These are phyloP conservation scores for Yarrowia sp. DNA, from an alignment of 805 yeast genomes.

Conservation along the genomic window DNA sequence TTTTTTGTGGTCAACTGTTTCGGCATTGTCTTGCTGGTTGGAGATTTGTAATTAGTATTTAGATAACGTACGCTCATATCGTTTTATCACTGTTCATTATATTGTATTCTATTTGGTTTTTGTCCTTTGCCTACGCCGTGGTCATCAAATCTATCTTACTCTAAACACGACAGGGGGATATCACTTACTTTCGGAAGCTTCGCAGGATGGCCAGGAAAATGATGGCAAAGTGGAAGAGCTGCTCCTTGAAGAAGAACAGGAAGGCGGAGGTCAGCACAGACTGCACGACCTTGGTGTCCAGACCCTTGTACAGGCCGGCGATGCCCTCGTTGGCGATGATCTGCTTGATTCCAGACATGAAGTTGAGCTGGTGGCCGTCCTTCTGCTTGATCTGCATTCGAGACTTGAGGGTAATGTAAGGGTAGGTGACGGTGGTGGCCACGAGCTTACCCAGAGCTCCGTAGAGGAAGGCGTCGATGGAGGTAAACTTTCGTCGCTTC, in stretches of 20 bases:
- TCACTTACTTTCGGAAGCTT: constrained; percentile 26
- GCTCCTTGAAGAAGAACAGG: constrained; percentile 86
- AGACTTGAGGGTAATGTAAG: constrained; percentile 81
- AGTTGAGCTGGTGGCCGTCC: constrained; percentile 32
- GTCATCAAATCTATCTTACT: constrained; percentile 1
- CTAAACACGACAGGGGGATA: background rate
- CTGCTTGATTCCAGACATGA: constrained; percentile 45
- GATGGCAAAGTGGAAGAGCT: constrained; percentile 60
- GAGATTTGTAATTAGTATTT: constrained; percentile 36
- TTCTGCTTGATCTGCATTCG: constrained; percentile 72
- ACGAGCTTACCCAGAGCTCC: constrained; percentile 88
- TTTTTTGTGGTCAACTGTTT: constrained; percentile 64
- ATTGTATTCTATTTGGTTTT: background rate
- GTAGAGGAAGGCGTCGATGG: constrained; percentile 74
- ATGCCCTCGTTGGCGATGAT: constrained; percentile 70
- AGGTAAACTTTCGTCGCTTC: constrained; percentile 52
- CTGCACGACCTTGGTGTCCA: constrained; percentile 74
- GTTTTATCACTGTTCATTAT: background rate
- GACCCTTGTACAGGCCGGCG: constrained; percentile 75
- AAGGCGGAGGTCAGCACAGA: constrained; percentile 86
- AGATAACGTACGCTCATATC: background rate
- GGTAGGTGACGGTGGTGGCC: constrained; percentile 88
- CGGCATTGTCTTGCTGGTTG: constrained; percentile 56
- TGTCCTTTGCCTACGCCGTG: background rate
- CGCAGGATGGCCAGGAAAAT: constrained; percentile 48